These are phyloP conservation scores for Lunularia cruciata DNA, from an alignment of 225 moss, liverwort and hornwort genomes.

Conservation along the genomic window DNA sequence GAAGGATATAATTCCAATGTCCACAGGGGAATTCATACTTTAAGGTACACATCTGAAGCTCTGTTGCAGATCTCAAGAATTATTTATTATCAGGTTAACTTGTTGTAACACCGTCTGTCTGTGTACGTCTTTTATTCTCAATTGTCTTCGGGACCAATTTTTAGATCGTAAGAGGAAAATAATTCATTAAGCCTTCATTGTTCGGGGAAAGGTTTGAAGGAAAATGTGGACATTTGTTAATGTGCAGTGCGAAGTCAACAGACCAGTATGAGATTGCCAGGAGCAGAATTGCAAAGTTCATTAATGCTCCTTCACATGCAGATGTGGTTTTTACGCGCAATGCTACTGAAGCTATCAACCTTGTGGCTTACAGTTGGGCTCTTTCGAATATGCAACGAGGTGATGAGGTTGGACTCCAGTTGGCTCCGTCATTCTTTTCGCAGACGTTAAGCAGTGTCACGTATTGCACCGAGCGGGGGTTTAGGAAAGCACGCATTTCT, in stretches of 20 bases:
- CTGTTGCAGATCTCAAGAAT: too few relatives aligned
- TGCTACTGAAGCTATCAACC: conserved; percentile 92
- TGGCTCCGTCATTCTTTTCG: conserved; percentile 1
- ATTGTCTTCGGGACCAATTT: too few relatives aligned
- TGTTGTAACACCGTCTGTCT: background rate
- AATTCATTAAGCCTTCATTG: too few relatives aligned
- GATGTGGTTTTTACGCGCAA: conserved; percentile 87
- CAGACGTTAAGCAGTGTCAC: too few relatives aligned
- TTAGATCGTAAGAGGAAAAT: too few relatives aligned
- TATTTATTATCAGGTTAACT: too few relatives aligned
- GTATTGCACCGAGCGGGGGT: too few relatives aligned
- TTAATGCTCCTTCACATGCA: conserved; percentile 76
- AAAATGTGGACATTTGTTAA: conserved; percentile 15
- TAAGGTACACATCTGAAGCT: conserved; percentile 48
- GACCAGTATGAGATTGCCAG: conserved; percentile 83
- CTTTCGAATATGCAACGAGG: conserved; percentile 67
- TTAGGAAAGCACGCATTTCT: too few relatives aligned
- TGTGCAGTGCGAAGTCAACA: conserved; percentile 81
- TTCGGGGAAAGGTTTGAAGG: background rate
- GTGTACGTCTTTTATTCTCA: too few relatives aligned
- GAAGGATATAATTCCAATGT: conserved; percentile 90
- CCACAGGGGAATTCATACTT: conserved; percentile 84
- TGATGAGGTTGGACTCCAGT: conserved; percentile 64
- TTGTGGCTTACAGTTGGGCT: conserved; percentile 85
- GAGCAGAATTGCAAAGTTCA: conserved; percentile 70